Conservation (phyloP, 140 eudicot genomes). For the Cichorium intybus region DNA sequence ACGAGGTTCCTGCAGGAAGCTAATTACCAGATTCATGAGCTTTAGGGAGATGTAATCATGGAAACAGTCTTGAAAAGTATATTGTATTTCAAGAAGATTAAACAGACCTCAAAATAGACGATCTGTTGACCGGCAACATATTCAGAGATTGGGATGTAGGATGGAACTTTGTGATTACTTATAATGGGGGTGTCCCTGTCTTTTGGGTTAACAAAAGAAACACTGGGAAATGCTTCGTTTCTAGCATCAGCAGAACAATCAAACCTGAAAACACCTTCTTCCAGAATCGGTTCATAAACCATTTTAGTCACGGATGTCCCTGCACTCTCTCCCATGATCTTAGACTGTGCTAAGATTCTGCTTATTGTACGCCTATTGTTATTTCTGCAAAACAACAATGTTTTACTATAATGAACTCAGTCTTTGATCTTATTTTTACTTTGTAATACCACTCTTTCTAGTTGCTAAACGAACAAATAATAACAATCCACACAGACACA, state of each 20-base stretch:
- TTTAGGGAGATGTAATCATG: conserved; percentile 9
- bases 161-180: conserved; percentile 45
- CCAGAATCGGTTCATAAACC: conserved; percentile 73
- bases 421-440: too few relatives aligned
- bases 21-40: conserved; percentile 23
- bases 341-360: conserved; percentile 25
- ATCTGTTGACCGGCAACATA: conserved; percentile 46
- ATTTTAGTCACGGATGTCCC: conserved; percentile 41
- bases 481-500: too few relatives aligned
- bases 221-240: conserved; percentile 66
- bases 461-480: not conserved
- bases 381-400: conserved; percentile 30
- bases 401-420: not conserved
- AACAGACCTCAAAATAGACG: conserved; percentile 60
- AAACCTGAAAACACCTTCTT: conserved; percentile 85
- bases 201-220: conserved; percentile 64
- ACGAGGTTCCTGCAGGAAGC: conserved; percentile 85
- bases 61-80: not conserved
- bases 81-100: not conserved
- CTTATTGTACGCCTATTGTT: conserved; percentile 27
- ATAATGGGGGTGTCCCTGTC: conserved; percentile 57
- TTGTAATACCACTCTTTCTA: not conserved
- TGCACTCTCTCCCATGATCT: conserved; percentile 52
- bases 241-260: conserved; percentile 78
- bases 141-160: conserved; percentile 60